Percentiles rank a stretch among this genome's conserved stretches.
Evolutionary conservation across 2,329 filamentous ascomycete genomes (phyloP).

Genomic region (Fusarium pseudocircinatum): DNA sequence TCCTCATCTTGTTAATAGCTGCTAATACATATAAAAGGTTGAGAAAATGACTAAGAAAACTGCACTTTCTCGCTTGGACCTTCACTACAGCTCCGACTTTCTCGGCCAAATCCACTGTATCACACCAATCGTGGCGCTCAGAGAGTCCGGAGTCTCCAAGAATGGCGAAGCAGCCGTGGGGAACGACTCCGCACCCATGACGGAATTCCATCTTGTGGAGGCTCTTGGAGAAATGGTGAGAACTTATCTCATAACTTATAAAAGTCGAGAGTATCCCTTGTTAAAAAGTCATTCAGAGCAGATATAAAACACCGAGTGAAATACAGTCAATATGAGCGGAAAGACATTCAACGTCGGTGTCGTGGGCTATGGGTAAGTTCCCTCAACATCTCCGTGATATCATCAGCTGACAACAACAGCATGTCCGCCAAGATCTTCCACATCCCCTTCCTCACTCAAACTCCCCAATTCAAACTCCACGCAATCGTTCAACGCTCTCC

Average conservation of each 20-base stretch:
- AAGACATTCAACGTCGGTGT: slow-evolving; percentile 61
- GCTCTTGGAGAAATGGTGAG: slow-evolving; percentile 11
- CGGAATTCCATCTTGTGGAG: slow-evolving; percentile 33
- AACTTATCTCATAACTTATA: slow-evolving; percentile 6
- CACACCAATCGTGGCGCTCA: slow-evolving; percentile 25
- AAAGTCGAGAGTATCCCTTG: not conserved
- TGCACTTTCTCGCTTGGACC: slow-evolving; percentile 30
- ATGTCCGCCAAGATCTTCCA: slow-evolving; percentile 82
- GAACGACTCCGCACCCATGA: slow-evolving; percentile 37
- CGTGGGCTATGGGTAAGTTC: slow-evolving; percentile 61
- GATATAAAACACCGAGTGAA: not conserved
- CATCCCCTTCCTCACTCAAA: slow-evolving; percentile 77
- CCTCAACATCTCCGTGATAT: slow-evolving; percentile 2
- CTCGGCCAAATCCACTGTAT: slow-evolving; percentile 39
- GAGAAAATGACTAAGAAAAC: slow-evolving; percentile 20
- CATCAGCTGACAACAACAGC: slow-evolving; percentile 48
- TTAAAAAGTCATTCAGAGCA: no score
- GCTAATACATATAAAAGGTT: not conserved
- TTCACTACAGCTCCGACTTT: slow-evolving; percentile 25
- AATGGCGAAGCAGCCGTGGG: slow-evolving; percentile 36
- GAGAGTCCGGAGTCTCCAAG: slow-evolving; percentile 12
- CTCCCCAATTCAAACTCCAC: slow-evolving; percentile 73
- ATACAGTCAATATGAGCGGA: slow-evolving; percentile 42
- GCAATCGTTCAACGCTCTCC: slow-evolving; percentile 81
- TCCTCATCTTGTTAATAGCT: not conserved